Evolutionary conservation across 495 filamentous ascomycete genomes (phyloP).

Genomic region (Penicillium macrosclerotiorum): DNA sequence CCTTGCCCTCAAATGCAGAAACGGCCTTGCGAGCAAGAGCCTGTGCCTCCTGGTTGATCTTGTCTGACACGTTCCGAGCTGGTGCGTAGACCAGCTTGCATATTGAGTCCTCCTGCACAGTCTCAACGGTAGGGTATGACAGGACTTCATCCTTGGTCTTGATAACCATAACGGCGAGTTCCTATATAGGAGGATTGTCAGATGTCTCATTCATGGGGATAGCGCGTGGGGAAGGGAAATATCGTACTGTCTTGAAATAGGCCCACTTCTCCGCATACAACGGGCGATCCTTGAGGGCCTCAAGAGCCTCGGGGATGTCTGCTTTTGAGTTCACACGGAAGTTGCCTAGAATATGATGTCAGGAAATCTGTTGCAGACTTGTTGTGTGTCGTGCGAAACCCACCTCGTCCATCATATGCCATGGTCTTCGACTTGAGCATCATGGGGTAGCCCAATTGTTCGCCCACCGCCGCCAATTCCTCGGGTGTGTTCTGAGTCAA

Average conservation of each 20-base stretch:
- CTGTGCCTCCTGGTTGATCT: constrained; percentile 63
- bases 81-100: constrained; percentile 93
- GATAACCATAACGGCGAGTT: constrained; percentile 92
- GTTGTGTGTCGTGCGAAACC: constrained; percentile 10
- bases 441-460: constrained; percentile 75
- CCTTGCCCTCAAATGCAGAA: constrained; percentile 77
- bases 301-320: constrained; percentile 67
- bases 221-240: not conserved
- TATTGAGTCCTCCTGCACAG: constrained; percentile 90
- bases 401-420: constrained; percentile 86
- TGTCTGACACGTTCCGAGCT: constrained; percentile 65
- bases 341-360: constrained; percentile 53
- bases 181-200: constrained; percentile 33
- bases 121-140: constrained; percentile 89
- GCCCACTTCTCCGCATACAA: constrained; percentile 94
- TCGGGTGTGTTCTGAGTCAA: constrained; percentile 51
- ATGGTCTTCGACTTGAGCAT: constrained; percentile 94
- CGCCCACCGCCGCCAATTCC: constrained; percentile 62
- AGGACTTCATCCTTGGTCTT: constrained; percentile 77
- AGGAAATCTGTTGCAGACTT: too few relatives aligned
- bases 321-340: constrained; percentile 65
- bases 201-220: not conserved
- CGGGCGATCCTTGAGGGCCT: constrained; percentile 65
- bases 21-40: constrained; percentile 77
- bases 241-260: constrained; percentile 63